Evolutionary conservation across 1,284 basidiomycete species (phyloP).

Genomic region (Rhodotorula sp.): DNA sequence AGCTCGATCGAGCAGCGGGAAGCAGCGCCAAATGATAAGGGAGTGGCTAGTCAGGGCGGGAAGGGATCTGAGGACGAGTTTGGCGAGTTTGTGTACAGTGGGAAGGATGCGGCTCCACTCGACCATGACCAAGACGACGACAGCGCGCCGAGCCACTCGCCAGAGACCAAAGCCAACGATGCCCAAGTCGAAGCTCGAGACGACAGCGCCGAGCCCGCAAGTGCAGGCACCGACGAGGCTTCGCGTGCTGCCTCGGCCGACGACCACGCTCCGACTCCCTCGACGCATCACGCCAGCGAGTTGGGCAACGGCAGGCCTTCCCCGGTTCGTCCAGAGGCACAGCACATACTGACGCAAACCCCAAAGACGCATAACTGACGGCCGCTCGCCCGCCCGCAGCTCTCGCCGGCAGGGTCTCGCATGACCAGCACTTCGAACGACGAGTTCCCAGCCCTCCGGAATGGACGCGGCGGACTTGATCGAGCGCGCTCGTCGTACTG

Average conservation of each 20-base stretch:
- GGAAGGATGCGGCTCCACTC: slow-evolving; percentile 17
- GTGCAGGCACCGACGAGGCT: slow-evolving; percentile 7
- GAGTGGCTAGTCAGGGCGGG: background rate
- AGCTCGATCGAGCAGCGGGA: background rate
- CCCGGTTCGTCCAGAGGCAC: background rate
- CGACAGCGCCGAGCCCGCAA: background rate
- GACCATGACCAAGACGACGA: slow-evolving; percentile 16
- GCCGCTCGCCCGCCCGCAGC: background rate
- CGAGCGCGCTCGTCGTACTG: slow-evolving; percentile 34
- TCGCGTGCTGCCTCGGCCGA: background rate
- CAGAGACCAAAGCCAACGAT: slow-evolving; percentile 1
- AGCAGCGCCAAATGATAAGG: background rate
- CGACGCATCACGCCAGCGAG: background rate
- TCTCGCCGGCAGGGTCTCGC: slow-evolving; percentile 11
- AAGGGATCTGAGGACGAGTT: slow-evolving; percentile 9
- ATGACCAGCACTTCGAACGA: slow-evolving; percentile 22
- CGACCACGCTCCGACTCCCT: background rate
- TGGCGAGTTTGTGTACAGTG: slow-evolving; percentile 38
- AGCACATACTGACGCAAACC: too few relatives aligned
- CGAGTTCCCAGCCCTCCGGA: slow-evolving; percentile 17
- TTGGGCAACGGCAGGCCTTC: background rate
- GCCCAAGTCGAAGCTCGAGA: slow-evolving; percentile 4
- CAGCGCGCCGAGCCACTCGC: slow-evolving; percentile 6
- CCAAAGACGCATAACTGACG: background rate
- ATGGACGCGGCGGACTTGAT: background rate